Conservation (phyloP, 305 asterid genomes). For the Plantago rigida region DNA sequence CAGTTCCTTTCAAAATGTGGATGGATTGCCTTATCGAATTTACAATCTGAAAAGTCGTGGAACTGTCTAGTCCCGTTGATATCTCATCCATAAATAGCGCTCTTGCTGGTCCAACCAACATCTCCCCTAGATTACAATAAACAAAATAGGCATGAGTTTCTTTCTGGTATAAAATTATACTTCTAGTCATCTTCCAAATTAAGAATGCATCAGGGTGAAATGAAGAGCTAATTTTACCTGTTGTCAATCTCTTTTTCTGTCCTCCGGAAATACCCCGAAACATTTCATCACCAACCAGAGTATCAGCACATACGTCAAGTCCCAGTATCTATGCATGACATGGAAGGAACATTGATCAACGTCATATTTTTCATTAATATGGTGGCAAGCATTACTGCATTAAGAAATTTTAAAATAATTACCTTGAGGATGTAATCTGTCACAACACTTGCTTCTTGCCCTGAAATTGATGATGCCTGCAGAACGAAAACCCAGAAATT, state of each 20-base stretch:
- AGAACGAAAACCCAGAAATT: conserved; percentile 7
- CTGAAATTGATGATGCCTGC: conserved; percentile 74
- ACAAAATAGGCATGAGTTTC: conserved; percentile 1
- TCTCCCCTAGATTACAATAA: conserved; percentile 49
- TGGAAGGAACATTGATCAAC: background rate
- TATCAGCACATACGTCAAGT: conserved; percentile 90
- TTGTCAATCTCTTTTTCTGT: conserved; percentile 75
- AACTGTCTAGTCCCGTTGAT: conserved; percentile 86
- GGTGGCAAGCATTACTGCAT: background rate
- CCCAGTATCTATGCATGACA: conserved; percentile 58
- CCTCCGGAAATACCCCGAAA: conserved; percentile 91
- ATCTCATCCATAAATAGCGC: conserved; percentile 89
- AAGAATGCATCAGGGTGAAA: background rate
- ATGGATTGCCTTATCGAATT: conserved; percentile 71
- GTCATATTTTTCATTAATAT: conserved; percentile 9
- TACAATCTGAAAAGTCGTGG: conserved; percentile 79
- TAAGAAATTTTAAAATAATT: conserved; percentile 5
- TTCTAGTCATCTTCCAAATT: background rate
- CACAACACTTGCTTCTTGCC: conserved; percentile 68
- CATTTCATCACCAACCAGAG: conserved; percentile 89
- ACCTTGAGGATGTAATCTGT: conserved; percentile 92
- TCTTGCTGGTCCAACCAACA: conserved; percentile 90
- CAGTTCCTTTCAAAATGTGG: conserved; percentile 74
- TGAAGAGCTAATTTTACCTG: conserved; percentile 40
- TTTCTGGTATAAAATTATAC: background rate